Evolutionary conservation across 352 stramenopile genomes (phyloP).

Genomic region (Globisporangium recalcitrans): DNA sequence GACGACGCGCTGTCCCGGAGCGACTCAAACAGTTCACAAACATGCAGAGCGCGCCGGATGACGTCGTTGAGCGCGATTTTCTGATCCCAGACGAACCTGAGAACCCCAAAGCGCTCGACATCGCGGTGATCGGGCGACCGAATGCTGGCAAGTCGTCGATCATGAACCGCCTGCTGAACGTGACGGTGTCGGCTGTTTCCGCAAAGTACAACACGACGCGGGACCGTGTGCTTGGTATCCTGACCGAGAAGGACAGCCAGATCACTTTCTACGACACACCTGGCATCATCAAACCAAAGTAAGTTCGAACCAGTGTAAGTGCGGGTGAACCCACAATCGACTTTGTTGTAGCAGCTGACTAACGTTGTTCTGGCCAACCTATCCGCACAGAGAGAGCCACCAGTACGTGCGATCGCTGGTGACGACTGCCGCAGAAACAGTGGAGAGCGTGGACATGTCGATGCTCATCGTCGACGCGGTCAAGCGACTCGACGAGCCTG

Average conservation of each 20-base stretch:
- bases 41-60: slow-evolving; percentile 49
- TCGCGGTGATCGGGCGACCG: slow-evolving; percentile 80
- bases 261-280: slow-evolving; percentile 86
- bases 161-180: slow-evolving; percentile 72
- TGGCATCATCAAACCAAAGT: slow-evolving; percentile 84
- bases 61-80: slow-evolving; percentile 66
- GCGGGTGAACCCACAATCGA: not conserved
- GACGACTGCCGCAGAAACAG: slow-evolving; percentile 68
- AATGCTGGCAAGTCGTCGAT: slow-evolving; percentile 87
- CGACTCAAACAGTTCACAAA: slow-evolving; percentile 74
- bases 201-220: slow-evolving; percentile 88
- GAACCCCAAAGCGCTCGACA: slow-evolving; percentile 57
- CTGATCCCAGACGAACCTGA: slow-evolving; percentile 68
- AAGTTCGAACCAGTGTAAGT: not conserved
- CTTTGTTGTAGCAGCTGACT: not conserved
- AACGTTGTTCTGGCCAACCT: not conserved
- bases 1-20: slow-evolving; percentile 34
- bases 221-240: slow-evolving; percentile 71
- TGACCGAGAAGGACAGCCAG: slow-evolving; percentile 68
- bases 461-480: slow-evolving; percentile 82
- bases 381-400: slow-evolving; percentile 46
- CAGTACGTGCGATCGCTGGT: slow-evolving; percentile 78
- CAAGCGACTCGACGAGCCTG: slow-evolving; percentile 73
- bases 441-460: slow-evolving; percentile 82
- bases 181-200: slow-evolving; percentile 82